Evolutionary conservation across 108 stramenopile species (phyloP), one percentile per base, ranked within the genome.

Genomic region (Mayamaea pseudoterrestris): DNA sequence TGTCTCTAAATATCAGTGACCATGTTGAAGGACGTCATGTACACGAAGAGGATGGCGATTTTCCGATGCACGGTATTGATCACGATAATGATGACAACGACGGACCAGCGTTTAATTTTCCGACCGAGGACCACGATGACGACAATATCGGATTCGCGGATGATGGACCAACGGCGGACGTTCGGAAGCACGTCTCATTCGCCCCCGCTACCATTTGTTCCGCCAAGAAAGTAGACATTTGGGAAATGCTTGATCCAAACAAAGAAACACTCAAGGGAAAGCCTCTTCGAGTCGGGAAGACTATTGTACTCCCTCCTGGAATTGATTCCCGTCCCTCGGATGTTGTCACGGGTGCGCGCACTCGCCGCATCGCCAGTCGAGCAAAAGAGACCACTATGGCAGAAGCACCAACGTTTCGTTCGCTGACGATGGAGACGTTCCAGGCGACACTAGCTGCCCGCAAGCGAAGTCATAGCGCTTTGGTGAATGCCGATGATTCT

Each of bases 181-280:
- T 29, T 11, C 24, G 14, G 47, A 6, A 4, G 14, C 30, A 9
- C 47, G 5, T 14, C 13, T 30, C 30, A 27, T 28, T 49, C 11
- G 16, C 30, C 3, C 37, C 37, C 31, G 50, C 35, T 2, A 20
- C 17, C 11, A 3, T 11, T 9, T 11, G 18, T 5, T 20, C 50
- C 5, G 9, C 44, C 22, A n/a, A 21, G 29, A 37, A 58, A 49
- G 50, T 42, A 28, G 89, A 94, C 63, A 90, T 88, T 0, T 94
- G 86, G 88, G 74, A 53, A 21, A 42, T 82, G 7, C 44, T 93
- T 11, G 93, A 96, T 60, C 93, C 93, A 3, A 92, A 94, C 20
- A 31, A 43, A 6, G 46, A 56, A 0, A 60, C 55, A 7, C 54
- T 58, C 11, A 68, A 43, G 37, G 37, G 63, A 0, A 55, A 62